Base-by-base conservation (phyloP, 495 filamentous ascomycete species). In the Tuber brumale region DNA sequence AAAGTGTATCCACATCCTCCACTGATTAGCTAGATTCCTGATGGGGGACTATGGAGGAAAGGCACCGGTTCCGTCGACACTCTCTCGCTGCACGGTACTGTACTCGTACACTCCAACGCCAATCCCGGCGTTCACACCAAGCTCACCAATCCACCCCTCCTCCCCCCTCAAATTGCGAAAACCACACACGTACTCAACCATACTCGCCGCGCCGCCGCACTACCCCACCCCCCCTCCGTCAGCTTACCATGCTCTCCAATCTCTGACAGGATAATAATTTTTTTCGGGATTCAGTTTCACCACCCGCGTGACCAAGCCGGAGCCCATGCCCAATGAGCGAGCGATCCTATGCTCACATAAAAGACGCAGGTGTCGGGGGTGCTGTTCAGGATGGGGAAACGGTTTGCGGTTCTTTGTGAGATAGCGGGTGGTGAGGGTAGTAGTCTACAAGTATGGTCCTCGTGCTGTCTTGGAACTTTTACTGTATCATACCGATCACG, bases 201-300 rank as follows among this genome's bases (percentile, higher is more conserved):
- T 82, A 51, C 75, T 84, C 3, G 81, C 76, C 2, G 80, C 76
- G 42, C 86, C 84, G 37, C 85, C 84, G 45, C 85, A 86, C 42
- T 85, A 82, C 70, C 83, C 10, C 88, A 82, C 19, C 81, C 82
- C n/a, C 85, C 79, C 19, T 82, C 76, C 21, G 85, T 85, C 35
- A 85, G 83, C 18, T 82, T 75, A 31, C 84, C 85, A 73, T 88
- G 86, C 48, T 87, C 83, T 74, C 86, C 85, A 42, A 85, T 87
- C 44, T 86, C 85, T 3, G 86, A 86, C 10, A 88, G 80, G 0
- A 89, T 80, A 70, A 86, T 85, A 35, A 89, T 82, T 75, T 84
- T 84, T 86, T 5, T 81, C 81, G 14, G 85, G 82, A 41, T 86
- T 86, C 76, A 88, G 87, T 76, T 89, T 85, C 7, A 39, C 37